Percentiles rank a stretch among this genome's conserved stretches.
These are phyloP conservation scores for Rhodotorula babjevae DNA, from an alignment of 768 basidiomycete species.

Conservation along the genomic window DNA sequence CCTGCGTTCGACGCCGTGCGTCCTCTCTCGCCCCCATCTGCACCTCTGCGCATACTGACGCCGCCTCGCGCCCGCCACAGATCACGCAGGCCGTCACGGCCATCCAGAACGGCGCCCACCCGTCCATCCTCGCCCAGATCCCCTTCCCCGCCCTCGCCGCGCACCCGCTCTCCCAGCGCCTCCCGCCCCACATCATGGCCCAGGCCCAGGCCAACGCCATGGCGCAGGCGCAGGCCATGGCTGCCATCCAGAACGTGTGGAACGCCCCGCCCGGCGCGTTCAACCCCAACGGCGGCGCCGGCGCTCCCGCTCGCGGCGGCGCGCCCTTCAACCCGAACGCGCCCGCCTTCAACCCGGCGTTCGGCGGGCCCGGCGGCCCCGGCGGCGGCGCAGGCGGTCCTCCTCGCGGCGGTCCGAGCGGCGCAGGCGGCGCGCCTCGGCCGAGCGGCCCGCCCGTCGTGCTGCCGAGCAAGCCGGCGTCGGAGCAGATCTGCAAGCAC, in stretches of 20 bases:
- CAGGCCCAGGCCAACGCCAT: conserved; percentile 36
- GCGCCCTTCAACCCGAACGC: conserved; percentile 9
- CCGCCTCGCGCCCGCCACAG: background rate
- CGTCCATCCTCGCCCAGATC: conserved; percentile 26
- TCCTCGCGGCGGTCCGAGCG: conserved; percentile 20
- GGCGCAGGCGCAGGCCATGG: conserved; percentile 37
- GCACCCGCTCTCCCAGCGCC: conserved; percentile 19
- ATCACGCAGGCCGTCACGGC: conserved; percentile 35
- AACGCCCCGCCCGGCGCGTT: conserved; percentile 12
- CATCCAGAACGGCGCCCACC: conserved; percentile 30
- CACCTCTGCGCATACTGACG: background rate
- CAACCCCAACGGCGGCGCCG: background rate
- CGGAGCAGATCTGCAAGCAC: conserved; percentile 73
- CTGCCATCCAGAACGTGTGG: conserved; percentile 37
- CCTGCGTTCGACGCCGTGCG: conserved; percentile 32
- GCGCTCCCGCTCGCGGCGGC: too few species aligned
- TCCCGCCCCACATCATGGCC: conserved; percentile 30
- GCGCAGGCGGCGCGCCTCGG: conserved; percentile 10
- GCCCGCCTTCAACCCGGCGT: conserved; percentile 22
- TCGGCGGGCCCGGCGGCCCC: background rate
- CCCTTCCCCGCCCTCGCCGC: conserved; percentile 29
- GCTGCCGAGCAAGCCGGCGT: conserved; percentile 47
- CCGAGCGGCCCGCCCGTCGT: conserved; percentile 38
- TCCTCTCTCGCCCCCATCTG: background rate
- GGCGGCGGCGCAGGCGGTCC: conserved; percentile 37